Conservation (phyloP, 805 yeast species). For the Pichia manshurica region DNA sequence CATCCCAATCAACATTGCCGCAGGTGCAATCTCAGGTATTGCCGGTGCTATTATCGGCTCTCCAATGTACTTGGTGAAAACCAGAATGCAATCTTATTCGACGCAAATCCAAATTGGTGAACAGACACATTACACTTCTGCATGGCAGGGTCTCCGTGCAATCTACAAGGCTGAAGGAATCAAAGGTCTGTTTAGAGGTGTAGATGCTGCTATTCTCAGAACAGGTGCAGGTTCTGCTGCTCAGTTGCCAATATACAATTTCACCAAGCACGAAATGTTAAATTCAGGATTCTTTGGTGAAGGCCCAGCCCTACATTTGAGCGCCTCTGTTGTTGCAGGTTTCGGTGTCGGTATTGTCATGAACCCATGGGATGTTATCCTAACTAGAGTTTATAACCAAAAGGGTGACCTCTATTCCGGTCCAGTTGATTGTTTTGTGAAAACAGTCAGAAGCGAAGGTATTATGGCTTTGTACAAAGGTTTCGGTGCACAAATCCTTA, state of each 20-base stretch:
- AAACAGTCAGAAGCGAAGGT: conserved; percentile 84
- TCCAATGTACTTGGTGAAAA: conserved; percentile 87
- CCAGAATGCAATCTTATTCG: conserved; percentile 94
- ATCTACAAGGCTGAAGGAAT: conserved; percentile 67
- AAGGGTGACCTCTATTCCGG: conserved; percentile 81
- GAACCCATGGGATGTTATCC: conserved; percentile 96
- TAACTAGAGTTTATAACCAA: conserved; percentile 94
- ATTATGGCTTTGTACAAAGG: conserved; percentile 86
- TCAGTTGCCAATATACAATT: conserved; percentile 86
- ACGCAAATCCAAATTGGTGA: conserved; percentile 66
- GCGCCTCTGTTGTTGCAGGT: conserved; percentile 75
- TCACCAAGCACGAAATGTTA: conserved; percentile 59
- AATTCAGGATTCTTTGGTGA: conserved; percentile 48
- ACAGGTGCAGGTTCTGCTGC: conserved; percentile 96
- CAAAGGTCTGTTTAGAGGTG: conserved; percentile 79
- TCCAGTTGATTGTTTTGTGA: conserved; percentile 81
- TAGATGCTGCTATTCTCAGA: conserved; percentile 88
- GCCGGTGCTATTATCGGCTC: conserved; percentile 88
- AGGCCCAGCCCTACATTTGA: conserved; percentile 65
- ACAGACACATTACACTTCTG: conserved; percentile 78
- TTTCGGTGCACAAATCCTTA: conserved; percentile 82
- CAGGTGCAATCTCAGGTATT: conserved; percentile 82
- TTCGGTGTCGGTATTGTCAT: conserved; percentile 89
- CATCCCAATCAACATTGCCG: conserved; percentile 56
- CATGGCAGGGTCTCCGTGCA: conserved; percentile 59